Base-by-base conservation (phyloP, 257 asterid species). In the Ligustrum vulgare region DNA sequence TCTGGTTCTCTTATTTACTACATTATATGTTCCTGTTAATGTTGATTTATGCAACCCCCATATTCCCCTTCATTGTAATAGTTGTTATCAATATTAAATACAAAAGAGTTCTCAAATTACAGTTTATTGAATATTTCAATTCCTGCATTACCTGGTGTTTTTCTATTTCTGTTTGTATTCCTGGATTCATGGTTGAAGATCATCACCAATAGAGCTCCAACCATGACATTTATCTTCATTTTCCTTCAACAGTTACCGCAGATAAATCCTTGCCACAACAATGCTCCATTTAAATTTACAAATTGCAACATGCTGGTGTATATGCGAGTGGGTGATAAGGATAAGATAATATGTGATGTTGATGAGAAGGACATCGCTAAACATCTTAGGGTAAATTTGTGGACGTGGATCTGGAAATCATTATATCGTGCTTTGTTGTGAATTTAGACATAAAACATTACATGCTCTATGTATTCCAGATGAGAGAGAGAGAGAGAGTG, bases 291-390 rank as follows among this genome's bases (percentile, higher is more conserved):
- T 64, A 93, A 93, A 85, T 95, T 95, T 83, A 93, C 99, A 56
- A 95, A 95, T 79, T 98, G 98, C 23, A 93, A 95, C 90, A 95
- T 95, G 99, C 99, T 95, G 84, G 99, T 93, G 77, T 95, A 95
- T 84, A 90, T 95, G 79, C 91, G 99, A 80, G 97, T 86, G 81
- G 89, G 92, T 74, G 99, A 95, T 90, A 93, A 91, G 89, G 98
- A 93, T 83, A 93, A 93, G 86, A 95, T 93, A 69, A 90, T 95
- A 34, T 95, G 99, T 78, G 97, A 93, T 78, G 98, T 92, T 76
- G 97, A 87, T 80, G 99, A 95, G 93, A 95, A 93, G 85, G 99
- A 95, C 85, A 90, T 95, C 71, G 99, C 99, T 3, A 97, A 95
- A 71, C 99, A 95, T 88, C 96, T 95, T 63, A 84, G 94, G 91